Evolutionary conservation across 495 filamentous ascomycete genomes (phyloP), one percentile per base, ranked within the genome.

Genomic region (Aspergillus nidulans): DNA sequence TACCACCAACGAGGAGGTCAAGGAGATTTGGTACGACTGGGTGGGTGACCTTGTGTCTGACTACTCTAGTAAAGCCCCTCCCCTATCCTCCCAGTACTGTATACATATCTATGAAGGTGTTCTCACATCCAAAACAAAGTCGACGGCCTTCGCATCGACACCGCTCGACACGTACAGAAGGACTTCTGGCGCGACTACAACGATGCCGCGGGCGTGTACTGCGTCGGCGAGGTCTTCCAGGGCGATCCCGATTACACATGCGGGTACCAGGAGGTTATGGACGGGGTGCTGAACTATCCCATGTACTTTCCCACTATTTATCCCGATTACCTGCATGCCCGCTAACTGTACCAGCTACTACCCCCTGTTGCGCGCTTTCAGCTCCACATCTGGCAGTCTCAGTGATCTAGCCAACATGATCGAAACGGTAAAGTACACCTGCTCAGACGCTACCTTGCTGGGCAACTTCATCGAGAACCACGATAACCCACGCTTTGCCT

Each of bases 391-490:
- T 9, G 83, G 82, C 40, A 82, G 70, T 55, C 84, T 87, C 34
- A 73, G 73, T 56, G 75, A 69, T 21, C 77, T 90, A 0, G 83
- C 81, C 51, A 71, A 81, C 56, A 82, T 80, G 67, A 75, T 84
- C 60, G 75, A 79, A 60, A 71, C 70, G 0, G 71, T 90, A 34
- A 81, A 82, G 36, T 67, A 60, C 7, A 61, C 49, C 39, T 89
- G 85, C 63, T 55, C 65, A 8, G 87, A 90, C 56, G 74, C 79
- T 1, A 85, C 80, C 6, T 71, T 90, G 0, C 76, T 89, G 6
- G 88, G 88, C 28, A 85, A 77, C 4, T 95, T 95, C 69, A 54
- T 85, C 13, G 89, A 92, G 60, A 95, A 95, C 62, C 90, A 95
- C 61, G 89, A 95, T 66, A 78, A 83, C 18, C 71, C 80, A 2